These are phyloP conservation scores for Neopestalotiopsis sp. DNA, from an alignment of 2,329 filamentous ascomycete species.

Conservation along the genomic window DNA sequence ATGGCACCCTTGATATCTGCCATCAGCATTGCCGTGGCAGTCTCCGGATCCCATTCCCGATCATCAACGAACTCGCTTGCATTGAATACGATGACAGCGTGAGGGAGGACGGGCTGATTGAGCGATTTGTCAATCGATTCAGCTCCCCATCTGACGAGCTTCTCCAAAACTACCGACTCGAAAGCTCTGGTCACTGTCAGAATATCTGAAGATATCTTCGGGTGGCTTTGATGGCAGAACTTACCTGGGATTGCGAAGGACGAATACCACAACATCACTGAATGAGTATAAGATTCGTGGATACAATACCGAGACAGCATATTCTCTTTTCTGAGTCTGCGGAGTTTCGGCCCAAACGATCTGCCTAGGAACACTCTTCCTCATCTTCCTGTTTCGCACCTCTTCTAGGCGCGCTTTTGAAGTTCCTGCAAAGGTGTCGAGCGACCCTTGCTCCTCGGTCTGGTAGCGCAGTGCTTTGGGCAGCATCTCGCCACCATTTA, in stretches of 20 bases:
- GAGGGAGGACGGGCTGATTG: slow-evolving; percentile 56
- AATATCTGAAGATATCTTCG: background rate
- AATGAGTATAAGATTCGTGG: slow-evolving; percentile 47
- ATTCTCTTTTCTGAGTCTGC: slow-evolving; percentile 34
- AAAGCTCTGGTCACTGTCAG: slow-evolving; percentile 34
- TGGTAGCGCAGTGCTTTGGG: slow-evolving; percentile 18
- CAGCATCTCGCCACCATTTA: slow-evolving; percentile 47
- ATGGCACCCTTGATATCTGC: slow-evolving; percentile 32
- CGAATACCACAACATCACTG: slow-evolving; percentile 47
- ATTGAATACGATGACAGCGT: slow-evolving; percentile 56
- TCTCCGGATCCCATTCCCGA: slow-evolving; percentile 34
- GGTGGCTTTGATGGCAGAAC: background rate
- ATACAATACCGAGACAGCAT: slow-evolving; percentile 42
- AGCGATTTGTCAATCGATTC: slow-evolving; percentile 52
- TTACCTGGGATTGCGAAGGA: slow-evolving; percentile 41
- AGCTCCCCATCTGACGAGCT: slow-evolving; percentile 52
- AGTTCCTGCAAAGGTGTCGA: background rate
- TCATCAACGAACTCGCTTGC: slow-evolving; percentile 40
- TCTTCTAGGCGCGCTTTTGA: slow-evolving; percentile 23
- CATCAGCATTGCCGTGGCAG: slow-evolving; percentile 41
- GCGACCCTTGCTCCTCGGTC: slow-evolving; percentile 11
- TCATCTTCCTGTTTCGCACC: slow-evolving; percentile 8
- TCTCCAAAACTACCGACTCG: slow-evolving; percentile 40
- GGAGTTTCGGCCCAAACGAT: slow-evolving; percentile 33
- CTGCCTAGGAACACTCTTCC: slow-evolving; percentile 18